Evolutionary conservation across 148 eudicot genomes (phyloP).

Genomic region (Amaranthus cruentus): DNA sequence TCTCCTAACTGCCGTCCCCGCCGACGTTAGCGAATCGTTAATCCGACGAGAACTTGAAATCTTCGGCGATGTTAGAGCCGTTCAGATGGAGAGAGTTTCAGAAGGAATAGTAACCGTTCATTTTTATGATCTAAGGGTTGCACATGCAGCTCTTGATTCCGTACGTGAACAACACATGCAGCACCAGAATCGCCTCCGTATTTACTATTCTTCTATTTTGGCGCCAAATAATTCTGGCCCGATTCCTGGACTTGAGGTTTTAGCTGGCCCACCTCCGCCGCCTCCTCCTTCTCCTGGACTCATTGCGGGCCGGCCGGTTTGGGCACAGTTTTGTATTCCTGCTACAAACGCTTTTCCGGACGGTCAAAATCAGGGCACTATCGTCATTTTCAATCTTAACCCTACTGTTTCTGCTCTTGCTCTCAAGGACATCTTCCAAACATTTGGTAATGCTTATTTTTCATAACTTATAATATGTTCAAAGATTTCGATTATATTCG

Average conservation of each 20-base stretch:
- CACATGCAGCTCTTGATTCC: constrained; percentile 46
- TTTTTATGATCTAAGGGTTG: constrained; percentile 68
- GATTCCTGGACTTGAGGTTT: too few species aligned
- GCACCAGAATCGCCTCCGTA: constrained; percentile 58
- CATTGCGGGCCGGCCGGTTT: constrained; percentile 52
- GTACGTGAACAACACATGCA: constrained; percentile 80
- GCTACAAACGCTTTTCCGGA: constrained; percentile 42
- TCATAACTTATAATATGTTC: too few species aligned
- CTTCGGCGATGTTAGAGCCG: constrained; percentile 84
- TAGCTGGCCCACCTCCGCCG: constrained; percentile 15
- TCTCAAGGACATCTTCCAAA: constrained; percentile 47
- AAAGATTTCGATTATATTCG: too few species aligned
- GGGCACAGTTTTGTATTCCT: constrained; percentile 87
- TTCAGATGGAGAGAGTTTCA: constrained; percentile 65
- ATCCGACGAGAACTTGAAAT: constrained; percentile 62
- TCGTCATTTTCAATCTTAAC: constrained; percentile 65
- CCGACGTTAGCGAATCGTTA: constrained; percentile 50
- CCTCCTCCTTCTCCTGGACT: constrained; percentile 46
- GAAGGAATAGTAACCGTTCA: constrained; percentile 81
- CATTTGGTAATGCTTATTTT: constrained; percentile 40
- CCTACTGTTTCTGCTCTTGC: constrained; percentile 29
- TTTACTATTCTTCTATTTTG: constrained; percentile 32
- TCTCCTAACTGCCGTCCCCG: constrained; percentile 53
- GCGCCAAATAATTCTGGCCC: neutral
- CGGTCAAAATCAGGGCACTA: constrained; percentile 73